Conservation (phyloP, 805 yeast genomes). For the Kuraishia molischiana region DNA sequence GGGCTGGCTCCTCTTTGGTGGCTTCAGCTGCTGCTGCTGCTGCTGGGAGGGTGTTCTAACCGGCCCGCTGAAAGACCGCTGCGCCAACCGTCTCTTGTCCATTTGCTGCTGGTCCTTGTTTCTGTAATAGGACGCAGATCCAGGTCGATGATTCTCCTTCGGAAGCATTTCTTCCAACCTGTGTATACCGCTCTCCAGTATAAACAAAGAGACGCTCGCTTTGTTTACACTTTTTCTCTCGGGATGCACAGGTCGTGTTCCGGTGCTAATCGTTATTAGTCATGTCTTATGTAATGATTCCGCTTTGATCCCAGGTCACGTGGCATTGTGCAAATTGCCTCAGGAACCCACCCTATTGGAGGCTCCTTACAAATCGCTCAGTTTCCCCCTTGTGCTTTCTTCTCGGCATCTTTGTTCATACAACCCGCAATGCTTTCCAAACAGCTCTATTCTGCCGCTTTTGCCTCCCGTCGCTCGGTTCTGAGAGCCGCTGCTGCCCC, state of each 20-base stretch:
- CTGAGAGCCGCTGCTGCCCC: conserved; percentile 5
- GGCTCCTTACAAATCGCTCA: no score
- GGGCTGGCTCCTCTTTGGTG: background rate
- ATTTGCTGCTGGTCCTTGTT: background rate
- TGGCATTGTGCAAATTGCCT: no score
- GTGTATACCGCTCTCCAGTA: background rate
- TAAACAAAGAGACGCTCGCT: no score
- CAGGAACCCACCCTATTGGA: no score
- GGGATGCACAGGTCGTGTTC: no score
- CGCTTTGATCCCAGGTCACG: no score
- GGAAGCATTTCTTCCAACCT: background rate
- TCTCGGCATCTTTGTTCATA: no score
- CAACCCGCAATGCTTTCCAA: conserved; percentile 12
- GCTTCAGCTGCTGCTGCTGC: background rate
- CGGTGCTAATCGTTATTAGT: no score
- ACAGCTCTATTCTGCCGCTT: conserved; percentile 9
- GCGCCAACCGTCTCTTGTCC: background rate
- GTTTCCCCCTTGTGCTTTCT: background rate
- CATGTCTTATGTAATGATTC: no score
- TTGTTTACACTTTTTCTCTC: no score
- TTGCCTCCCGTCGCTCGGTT: conserved; percentile 2
- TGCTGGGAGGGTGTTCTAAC: background rate
- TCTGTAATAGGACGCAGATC: background rate
- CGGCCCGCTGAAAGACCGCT: background rate
- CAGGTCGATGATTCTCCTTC: background rate